These are phyloP conservation scores for Juncus effusus DNA, from an alignment of 176 grass and related monocot species.

Conservation along the genomic window DNA sequence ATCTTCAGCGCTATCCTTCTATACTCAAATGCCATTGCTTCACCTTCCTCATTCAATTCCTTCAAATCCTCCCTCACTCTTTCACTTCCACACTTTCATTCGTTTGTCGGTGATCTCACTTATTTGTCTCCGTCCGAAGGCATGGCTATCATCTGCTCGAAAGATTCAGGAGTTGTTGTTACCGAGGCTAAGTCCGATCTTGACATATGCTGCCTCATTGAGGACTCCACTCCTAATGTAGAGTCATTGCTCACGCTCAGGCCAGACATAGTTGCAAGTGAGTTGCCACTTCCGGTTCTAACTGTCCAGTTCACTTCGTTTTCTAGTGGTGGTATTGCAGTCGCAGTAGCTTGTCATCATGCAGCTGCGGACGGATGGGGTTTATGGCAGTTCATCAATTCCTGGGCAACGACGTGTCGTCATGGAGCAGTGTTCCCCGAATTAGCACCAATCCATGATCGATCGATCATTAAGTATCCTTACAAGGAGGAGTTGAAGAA, in stretches of 20 bases:
- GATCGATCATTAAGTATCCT: background rate
- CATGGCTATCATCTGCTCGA: constrained; percentile 20
- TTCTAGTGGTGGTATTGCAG: constrained; percentile 3
- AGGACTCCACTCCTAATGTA: background rate
- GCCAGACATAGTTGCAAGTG: background rate
- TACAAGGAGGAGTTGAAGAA: background rate
- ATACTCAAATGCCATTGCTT: background rate
- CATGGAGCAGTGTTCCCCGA: background rate
- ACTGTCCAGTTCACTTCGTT: constrained; percentile 13
- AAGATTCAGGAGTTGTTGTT: constrained; percentile 4
- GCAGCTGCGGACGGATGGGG: constrained; percentile 2
- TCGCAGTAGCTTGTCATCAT: constrained; percentile 6
- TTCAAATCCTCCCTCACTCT: background rate
- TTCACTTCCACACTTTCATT: background rate
- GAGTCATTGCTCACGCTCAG: background rate
- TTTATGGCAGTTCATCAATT: background rate
- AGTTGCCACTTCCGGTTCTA: constrained; percentile 9
- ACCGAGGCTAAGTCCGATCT: constrained; percentile 22
- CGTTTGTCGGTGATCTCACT: constrained; percentile 14
- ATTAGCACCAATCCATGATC: background rate
- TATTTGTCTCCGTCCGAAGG: constrained; percentile 15
- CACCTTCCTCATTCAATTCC: background rate
- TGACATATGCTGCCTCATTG: constrained; percentile 4
- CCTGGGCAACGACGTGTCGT: background rate
- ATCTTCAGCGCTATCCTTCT: constrained; percentile 13